A percentile compares a stretch with the other conserved stretches of the same genome.
These are phyloP conservation scores for Exophiala spinifera DNA, from an alignment of 2,329 filamentous ascomycete genomes.

Conservation along the genomic window DNA sequence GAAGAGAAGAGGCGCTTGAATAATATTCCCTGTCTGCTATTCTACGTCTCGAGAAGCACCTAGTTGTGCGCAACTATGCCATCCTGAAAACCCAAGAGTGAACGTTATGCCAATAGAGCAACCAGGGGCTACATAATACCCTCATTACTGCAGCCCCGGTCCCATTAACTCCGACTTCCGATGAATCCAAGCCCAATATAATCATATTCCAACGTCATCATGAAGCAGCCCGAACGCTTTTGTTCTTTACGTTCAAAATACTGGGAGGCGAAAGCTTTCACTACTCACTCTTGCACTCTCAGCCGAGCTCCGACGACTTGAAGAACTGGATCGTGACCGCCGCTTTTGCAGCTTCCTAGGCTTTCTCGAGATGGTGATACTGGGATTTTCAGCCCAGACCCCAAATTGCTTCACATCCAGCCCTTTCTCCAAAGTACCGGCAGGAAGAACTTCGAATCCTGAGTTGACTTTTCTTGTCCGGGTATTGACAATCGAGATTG, in stretches of 20 bases:
- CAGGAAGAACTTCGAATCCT: conserved; percentile 27
- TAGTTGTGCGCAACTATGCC: background rate
- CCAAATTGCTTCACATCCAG: conserved; percentile 22
- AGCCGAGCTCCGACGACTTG: conserved; percentile 14
- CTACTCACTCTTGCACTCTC: conserved; percentile 12
- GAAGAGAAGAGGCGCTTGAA: too few relatives aligned
- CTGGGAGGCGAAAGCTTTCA: conserved; percentile 16
- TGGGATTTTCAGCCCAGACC: conserved; percentile 9
- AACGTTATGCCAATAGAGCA: conserved; percentile 13
- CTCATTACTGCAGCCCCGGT: background rate
- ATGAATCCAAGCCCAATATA: conserved; percentile 17
- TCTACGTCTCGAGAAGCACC: background rate
- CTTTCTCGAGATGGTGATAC: conserved; percentile 9
- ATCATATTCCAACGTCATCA: conserved; percentile 15
- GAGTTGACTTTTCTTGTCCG: conserved; percentile 22
- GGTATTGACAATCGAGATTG: conserved; percentile 21
- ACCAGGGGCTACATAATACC: background rate
- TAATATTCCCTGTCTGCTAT: background rate
- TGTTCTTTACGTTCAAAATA: conserved; percentile 12
- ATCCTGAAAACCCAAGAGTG: conserved; percentile 4
- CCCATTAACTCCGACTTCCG: background rate
- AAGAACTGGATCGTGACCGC: conserved; percentile 16
- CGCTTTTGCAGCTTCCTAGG: conserved; percentile 23
- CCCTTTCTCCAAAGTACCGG: conserved; percentile 22
- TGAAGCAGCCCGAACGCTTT: background rate